A percentile compares a stretch with the other conserved stretches of the same genome.
Conservation (phyloP, 768 basidiomycete species). For the Phaeotremella fagi region DNA sequence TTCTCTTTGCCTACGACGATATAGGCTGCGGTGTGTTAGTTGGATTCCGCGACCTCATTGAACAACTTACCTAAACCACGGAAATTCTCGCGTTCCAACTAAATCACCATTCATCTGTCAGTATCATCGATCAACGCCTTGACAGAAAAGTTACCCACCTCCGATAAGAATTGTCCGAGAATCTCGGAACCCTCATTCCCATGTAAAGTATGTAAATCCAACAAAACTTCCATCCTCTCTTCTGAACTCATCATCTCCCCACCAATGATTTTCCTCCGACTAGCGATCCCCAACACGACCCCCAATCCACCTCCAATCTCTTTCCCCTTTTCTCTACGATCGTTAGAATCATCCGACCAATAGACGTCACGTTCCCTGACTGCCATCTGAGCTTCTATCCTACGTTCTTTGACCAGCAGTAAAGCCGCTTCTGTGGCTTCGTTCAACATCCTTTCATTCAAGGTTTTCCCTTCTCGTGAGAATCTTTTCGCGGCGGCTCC, state of each 20-base stretch:
- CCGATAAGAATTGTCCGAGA: conserved; percentile 77
- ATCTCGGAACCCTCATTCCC: conserved; percentile 89
- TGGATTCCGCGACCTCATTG: too few species aligned
- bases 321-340: conserved; percentile 69
- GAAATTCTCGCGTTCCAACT: conserved; percentile 84
- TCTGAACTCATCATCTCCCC: conserved; percentile 65
- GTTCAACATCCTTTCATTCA: conserved; percentile 81
- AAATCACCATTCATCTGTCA: conserved; percentile 4
- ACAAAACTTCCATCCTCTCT: conserved; percentile 78
- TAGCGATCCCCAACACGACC: conserved; percentile 77
- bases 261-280: conserved; percentile 48
- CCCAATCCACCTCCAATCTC: conserved; percentile 76
- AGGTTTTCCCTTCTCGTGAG: conserved; percentile 84
- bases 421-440: conserved; percentile 82
- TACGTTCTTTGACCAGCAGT: conserved; percentile 78
- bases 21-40: conserved; percentile 71
- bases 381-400: conserved; percentile 67
- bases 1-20: conserved; percentile 92
- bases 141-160: conserved; percentile 56
- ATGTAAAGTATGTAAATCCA: conserved; percentile 92
- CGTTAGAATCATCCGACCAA: conserved; percentile 67
- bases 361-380: conserved; percentile 64
- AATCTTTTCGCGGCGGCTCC: conserved; percentile 94
- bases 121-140: background rate
- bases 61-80: conserved; percentile 67